Base-by-base conservation (phyloP, 2,329 filamentous ascomycete species). In the Xylaria sp. region DNA sequence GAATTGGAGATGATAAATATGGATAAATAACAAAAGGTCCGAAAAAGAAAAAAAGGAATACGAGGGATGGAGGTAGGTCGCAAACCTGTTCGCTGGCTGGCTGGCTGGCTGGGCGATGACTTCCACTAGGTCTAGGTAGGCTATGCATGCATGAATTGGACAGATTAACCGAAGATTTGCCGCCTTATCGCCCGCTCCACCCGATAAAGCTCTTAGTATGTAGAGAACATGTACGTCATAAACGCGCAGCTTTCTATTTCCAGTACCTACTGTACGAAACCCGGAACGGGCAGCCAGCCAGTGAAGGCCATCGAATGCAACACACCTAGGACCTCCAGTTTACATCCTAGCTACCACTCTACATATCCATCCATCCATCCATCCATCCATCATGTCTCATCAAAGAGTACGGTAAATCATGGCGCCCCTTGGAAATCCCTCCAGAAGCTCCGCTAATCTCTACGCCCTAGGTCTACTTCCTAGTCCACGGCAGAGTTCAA, bases 401-500 rank as follows among this genome's bases (percentile, higher is more conserved):
- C 54, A 59, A 49, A 52, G 60, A 53, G 58, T 56, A 44, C 21
- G 60, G 45, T 4, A 38, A 22, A 38, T 38, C 41, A 11, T 42
- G 3, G 3, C 16, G 9, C 29, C 29, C 6, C 6, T n/a, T n/a
- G 16, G 29, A 6, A 34, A 13, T 34, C 16, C 29, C 16, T 34
- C 29, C 11, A 34, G 16, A 7, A 13, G 29, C 11, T 13, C 3
- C 11, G 11, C 29, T 34, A 24, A 39, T 38, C 38, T 11, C 44
- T 2, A 20, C 45, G n/a, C 37, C 2, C 19, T 22, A 87, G 83
- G 72, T 86, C 26, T 84, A 83, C 62, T 88, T 87, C 66, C 72
- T 82, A 16, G 87, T 85, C 53, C 84, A 89, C 63, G 88, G 87
- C 49, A 78, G 78, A 38, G 88, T 91, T 11, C 88, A 91, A 80